Conservation (phyloP, 495 filamentous ascomycete genomes). For the Penicillium atrosanguineum region DNA sequence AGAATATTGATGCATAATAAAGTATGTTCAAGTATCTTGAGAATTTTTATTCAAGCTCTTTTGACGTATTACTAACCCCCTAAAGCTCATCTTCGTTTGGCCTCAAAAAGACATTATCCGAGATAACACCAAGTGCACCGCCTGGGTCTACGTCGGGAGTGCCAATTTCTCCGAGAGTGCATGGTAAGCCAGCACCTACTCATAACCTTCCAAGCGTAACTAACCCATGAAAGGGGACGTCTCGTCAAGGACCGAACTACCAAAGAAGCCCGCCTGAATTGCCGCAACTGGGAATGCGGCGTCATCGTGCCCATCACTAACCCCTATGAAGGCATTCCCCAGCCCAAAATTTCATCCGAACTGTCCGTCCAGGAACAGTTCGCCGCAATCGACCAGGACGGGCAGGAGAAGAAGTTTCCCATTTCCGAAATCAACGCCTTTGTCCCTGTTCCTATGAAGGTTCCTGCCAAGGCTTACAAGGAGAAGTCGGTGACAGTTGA, state of each 20-base stretch:
- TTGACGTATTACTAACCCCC: not conserved
- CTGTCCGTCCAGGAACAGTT: not conserved
- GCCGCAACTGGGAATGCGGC: slow-evolving; percentile 96
- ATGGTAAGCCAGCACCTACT: slow-evolving; percentile 57
- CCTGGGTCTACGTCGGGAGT: slow-evolving; percentile 89
- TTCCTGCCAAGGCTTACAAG: slow-evolving; percentile 43
- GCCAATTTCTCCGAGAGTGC: slow-evolving; percentile 91
- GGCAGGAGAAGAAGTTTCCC: not conserved
- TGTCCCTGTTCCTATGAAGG: slow-evolving; percentile 71
- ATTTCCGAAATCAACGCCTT: not conserved
- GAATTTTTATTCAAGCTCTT: not conserved
- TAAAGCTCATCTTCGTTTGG: slow-evolving; percentile 63
- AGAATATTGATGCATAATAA: slow-evolving; percentile 85
- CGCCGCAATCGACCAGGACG: not conserved
- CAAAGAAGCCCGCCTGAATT: slow-evolving; percentile 69
- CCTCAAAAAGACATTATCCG: slow-evolving; percentile 36
- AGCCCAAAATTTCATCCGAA: not conserved
- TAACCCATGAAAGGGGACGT: slow-evolving; percentile 55
- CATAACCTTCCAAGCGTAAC: not conserved
- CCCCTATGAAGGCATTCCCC: not conserved
- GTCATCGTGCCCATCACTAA: slow-evolving; percentile 60
- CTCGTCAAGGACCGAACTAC: slow-evolving; percentile 63
- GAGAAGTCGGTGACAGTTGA: not conserved
- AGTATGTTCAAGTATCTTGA: slow-evolving; percentile 24
- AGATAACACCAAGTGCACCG: slow-evolving; percentile 25